Conservation (phyloP, 495 filamentous ascomycete genomes). For the Penicillium nucicola region DNA sequence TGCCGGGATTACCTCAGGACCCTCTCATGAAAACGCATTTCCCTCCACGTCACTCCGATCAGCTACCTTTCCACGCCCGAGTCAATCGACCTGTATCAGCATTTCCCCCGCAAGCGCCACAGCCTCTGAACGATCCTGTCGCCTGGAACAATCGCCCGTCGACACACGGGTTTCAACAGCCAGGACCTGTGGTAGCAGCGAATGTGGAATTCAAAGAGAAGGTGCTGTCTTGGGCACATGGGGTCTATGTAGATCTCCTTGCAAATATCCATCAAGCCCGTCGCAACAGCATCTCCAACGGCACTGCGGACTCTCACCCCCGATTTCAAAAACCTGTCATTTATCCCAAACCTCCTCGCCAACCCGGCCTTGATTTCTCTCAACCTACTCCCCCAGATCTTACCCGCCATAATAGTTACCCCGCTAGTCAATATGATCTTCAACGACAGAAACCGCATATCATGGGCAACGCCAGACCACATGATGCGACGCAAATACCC, state of each 20-base stretch:
- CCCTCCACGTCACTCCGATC: slow-evolving; percentile 42
- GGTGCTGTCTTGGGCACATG: slow-evolving; percentile 78
- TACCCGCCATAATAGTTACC: slow-evolving; percentile 43
- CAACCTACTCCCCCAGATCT: slow-evolving; percentile 23
- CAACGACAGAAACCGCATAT: slow-evolving; percentile 19
- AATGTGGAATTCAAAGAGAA: slow-evolving; percentile 75
- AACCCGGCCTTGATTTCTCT: slow-evolving; percentile 44
- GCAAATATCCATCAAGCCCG: slow-evolving; percentile 65
- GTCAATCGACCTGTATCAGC: slow-evolving; percentile 14
- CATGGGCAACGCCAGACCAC: slow-evolving; percentile 8
- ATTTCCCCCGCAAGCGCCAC: slow-evolving; percentile 3
- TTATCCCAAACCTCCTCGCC: slow-evolving; percentile 62
- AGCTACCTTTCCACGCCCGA: slow-evolving; percentile 38
- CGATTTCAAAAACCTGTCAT: slow-evolving; percentile 53
- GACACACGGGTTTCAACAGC: slow-evolving; percentile 19
- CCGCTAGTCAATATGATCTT: slow-evolving; percentile 36
- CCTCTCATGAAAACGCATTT: slow-evolving; percentile 35
- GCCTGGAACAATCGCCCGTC: slow-evolving; percentile 27
- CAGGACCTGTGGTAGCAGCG: slow-evolving; percentile 19
- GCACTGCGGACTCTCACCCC: slow-evolving; percentile 30
- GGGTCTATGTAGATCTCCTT: slow-evolving; percentile 83
- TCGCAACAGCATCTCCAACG: slow-evolving; percentile 39
- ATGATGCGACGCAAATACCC: slow-evolving; percentile 11
- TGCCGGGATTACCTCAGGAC: slow-evolving; percentile 26
- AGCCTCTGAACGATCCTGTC: slow-evolving; percentile 10